Conservation (phyloP, 257 asterid genomes). For the Solanum sejunctum region DNA sequence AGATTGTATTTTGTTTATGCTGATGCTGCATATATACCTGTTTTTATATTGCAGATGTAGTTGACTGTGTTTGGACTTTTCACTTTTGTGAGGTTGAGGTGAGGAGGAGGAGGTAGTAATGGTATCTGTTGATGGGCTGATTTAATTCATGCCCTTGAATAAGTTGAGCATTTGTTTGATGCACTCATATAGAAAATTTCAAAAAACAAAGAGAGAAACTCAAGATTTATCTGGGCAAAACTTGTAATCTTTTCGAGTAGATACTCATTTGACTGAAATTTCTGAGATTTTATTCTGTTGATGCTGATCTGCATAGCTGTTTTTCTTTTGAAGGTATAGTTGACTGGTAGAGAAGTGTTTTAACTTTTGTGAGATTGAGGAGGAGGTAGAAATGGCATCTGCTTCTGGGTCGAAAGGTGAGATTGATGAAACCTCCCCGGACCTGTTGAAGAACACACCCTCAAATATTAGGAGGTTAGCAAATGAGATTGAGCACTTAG, state of each 20-base stretch:
- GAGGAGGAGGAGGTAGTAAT: neutral
- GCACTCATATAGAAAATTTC: neutral
- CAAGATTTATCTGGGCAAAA: neutral
- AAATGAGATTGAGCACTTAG: slow-evolving; percentile 72
- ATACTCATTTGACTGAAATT: neutral
- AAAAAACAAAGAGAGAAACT: neutral
- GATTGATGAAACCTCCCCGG: slow-evolving; percentile 50
- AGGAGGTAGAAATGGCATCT: slow-evolving; percentile 2
- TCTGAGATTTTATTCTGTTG: neutral
- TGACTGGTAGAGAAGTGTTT: neutral
- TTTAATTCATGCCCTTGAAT: neutral
- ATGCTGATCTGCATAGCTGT: neutral
- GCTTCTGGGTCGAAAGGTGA: slow-evolving; percentile 15
- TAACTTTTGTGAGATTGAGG: neutral
- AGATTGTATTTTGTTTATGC: neutral
- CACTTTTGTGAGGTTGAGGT: neutral
- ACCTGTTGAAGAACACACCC: slow-evolving; percentile 77
- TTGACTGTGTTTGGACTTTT: neutral
- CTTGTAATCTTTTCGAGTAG: neutral
- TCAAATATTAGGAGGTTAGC: slow-evolving; percentile 81
- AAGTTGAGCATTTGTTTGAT: neutral
- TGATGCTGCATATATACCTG: neutral
- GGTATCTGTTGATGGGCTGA: neutral
- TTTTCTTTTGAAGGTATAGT: neutral
- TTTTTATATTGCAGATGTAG: neutral